A percentile compares a stretch with the other conserved stretches of the same genome.
Evolutionary conservation across 306 rosid species (phyloP).

Genomic region (Coriaria nepalensis): DNA sequence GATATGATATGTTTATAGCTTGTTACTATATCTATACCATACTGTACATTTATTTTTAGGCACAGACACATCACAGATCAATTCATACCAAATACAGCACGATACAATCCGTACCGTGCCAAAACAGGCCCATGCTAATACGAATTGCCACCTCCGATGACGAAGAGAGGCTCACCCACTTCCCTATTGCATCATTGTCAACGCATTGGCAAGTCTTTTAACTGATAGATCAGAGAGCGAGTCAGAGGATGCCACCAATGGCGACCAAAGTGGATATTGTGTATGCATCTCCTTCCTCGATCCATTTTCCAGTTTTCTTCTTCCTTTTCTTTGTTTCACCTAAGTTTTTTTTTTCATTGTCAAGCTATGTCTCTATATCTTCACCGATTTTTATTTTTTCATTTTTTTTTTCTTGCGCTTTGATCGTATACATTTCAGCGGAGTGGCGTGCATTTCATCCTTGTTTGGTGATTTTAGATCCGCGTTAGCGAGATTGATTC

Average conservation of each 20-base stretch:
- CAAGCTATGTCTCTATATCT: background rate
- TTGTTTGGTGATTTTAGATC: too few relatives aligned
- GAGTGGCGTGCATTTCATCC: too few relatives aligned
- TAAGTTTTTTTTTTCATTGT: constrained; percentile 3
- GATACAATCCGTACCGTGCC: too few relatives aligned
- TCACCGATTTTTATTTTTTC: background rate
- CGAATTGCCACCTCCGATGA: too few relatives aligned
- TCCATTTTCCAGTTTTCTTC: background rate
- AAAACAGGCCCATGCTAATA: too few relatives aligned
- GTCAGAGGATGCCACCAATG: constrained; percentile 34
- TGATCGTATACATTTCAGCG: background rate
- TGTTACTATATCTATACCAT: too few relatives aligned
- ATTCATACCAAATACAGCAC: too few relatives aligned
- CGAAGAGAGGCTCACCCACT: constrained; percentile 1
- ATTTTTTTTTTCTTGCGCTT: background rate
- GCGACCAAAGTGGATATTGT: constrained; percentile 86
- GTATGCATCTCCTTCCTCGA: constrained; percentile 29
- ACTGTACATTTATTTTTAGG: too few relatives aligned
- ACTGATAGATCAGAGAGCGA: constrained; percentile 5
- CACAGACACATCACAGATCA: too few relatives aligned
- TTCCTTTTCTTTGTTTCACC: constrained; percentile 5
- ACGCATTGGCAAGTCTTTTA: constrained; percentile 3
- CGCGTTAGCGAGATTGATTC: too few relatives aligned
- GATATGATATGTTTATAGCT: too few relatives aligned
- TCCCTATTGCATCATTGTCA: constrained; percentile 17